Conservation (phyloP, 352 stramenopile genomes). For the Phytophthora multivora region DNA sequence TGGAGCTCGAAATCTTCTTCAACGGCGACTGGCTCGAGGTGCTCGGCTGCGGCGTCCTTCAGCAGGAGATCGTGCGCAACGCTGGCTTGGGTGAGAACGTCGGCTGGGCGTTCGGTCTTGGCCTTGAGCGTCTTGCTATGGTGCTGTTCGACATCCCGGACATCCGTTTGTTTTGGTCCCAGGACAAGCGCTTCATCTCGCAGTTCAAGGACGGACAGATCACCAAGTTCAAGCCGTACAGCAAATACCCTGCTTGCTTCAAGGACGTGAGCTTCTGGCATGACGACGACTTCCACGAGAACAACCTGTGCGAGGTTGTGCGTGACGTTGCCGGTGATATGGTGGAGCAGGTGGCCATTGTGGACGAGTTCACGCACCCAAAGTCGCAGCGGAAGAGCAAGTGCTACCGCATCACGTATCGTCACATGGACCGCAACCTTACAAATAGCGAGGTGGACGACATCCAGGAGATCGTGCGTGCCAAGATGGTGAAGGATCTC, state of each 20-base stretch:
- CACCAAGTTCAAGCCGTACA: slow-evolving; percentile 97
- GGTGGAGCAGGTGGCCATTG: slow-evolving; percentile 93
- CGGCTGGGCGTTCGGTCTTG: slow-evolving; percentile 98
- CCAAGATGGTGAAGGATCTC: slow-evolving; percentile 76
- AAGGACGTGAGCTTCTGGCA: slow-evolving; percentile 99
- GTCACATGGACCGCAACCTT: slow-evolving; percentile 98
- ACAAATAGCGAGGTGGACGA: slow-evolving; percentile 99
- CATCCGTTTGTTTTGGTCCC: slow-evolving; percentile 99
- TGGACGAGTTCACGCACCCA: slow-evolving; percentile 98
- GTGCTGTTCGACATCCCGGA: slow-evolving; percentile 99
- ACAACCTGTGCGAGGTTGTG: slow-evolving; percentile 98
- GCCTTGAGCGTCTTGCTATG: slow-evolving; percentile 98
- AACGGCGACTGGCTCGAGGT: slow-evolving; percentile 99
- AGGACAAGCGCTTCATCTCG: slow-evolving; percentile 94
- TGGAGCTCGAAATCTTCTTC: slow-evolving; percentile 99
- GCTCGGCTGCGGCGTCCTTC: slow-evolving; percentile 97
- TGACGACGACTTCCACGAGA: slow-evolving; percentile 89
- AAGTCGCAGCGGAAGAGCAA: slow-evolving; percentile 96
- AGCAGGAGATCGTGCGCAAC: slow-evolving; percentile 94
- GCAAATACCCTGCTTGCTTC: slow-evolving; percentile 98
- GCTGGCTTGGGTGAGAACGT: slow-evolving; percentile 84
- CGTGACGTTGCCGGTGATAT: slow-evolving; percentile 96
- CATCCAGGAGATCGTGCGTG: slow-evolving; percentile 91
- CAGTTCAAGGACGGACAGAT: slow-evolving; percentile 94
- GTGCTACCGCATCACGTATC: slow-evolving; percentile 99